Evolutionary conservation across 148 eudicot genomes (phyloP).

Genomic region (Linanthus parryae): DNA sequence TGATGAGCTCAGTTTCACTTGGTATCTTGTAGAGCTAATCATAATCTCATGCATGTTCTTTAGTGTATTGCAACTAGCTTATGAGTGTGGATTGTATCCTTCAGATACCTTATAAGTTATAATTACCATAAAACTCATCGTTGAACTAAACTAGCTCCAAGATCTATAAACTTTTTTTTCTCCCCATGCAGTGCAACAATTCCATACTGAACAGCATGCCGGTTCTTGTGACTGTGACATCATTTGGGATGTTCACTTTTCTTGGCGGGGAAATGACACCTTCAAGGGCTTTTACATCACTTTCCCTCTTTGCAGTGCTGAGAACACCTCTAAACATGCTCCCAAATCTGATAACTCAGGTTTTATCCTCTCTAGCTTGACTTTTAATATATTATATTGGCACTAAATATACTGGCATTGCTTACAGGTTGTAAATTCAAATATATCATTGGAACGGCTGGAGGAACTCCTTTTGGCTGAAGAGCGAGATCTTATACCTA

Average conservation of each 20-base stretch:
- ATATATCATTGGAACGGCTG: conserved; percentile 48
- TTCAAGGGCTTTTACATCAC: conserved; percentile 49
- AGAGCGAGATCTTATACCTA: conserved; percentile 43
- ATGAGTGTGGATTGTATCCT: no score
- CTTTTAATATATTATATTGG: background rate
- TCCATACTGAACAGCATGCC: conserved; percentile 52
- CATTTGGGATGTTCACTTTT: conserved; percentile 48
- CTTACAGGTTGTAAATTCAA: conserved; percentile 43
- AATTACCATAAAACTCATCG: background rate
- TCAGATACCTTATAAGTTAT: no score
- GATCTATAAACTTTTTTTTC: background rate
- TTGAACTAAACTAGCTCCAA: background rate
- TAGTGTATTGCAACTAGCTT: no score
- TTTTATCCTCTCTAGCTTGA: conserved; percentile 8
- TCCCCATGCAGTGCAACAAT: conserved; percentile 35
- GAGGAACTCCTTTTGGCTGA: conserved; percentile 48
- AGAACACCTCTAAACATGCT: conserved; percentile 45
- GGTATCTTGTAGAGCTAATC: no score
- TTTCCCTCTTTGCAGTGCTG: conserved; percentile 46
- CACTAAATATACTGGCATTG: background rate
- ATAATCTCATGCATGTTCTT: no score
- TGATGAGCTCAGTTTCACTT: background rate
- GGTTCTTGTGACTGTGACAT: conserved; percentile 42
- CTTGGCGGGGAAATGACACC: conserved; percentile 58
- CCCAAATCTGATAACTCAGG: conserved; percentile 51